Conservation (phyloP, 805 yeast species). For the Kodamaea neixiangensis region DNA sequence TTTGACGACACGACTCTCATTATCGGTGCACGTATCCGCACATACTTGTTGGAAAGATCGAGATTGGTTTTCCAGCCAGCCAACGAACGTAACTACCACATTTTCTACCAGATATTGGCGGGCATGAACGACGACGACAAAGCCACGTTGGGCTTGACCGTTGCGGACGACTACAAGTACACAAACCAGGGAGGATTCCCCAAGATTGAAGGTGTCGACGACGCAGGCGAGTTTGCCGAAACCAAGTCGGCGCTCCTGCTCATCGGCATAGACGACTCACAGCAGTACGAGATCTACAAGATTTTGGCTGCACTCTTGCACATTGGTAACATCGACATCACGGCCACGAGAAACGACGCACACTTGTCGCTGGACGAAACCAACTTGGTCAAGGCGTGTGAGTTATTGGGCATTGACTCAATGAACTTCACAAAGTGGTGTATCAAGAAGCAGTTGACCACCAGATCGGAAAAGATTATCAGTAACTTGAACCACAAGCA, state of each 20-base stretch:
- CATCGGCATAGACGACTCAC: slow-evolving; percentile 67
- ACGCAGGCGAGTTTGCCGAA: slow-evolving; percentile 69
- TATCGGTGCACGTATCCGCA: slow-evolving; percentile 92
- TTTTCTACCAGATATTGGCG: slow-evolving; percentile 83
- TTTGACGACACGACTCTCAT: slow-evolving; percentile 75
- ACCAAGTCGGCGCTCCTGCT: slow-evolving; percentile 76
- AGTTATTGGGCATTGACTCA: slow-evolving; percentile 79
- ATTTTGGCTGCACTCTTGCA: slow-evolving; percentile 87
- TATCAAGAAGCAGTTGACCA: slow-evolving; percentile 85
- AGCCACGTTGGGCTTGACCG: slow-evolving; percentile 57
- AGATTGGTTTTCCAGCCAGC: slow-evolving; percentile 91
- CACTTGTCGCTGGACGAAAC: slow-evolving; percentile 84
- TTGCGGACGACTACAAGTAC: slow-evolving; percentile 72
- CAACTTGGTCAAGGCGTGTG: slow-evolving; percentile 76
- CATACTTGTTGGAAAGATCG: slow-evolving; percentile 89
- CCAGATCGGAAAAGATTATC: slow-evolving; percentile 90
- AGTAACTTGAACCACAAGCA: slow-evolving; percentile 81
- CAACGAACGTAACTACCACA: slow-evolving; percentile 92
- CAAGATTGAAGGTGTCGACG: slow-evolving; percentile 76
- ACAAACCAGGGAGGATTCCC: slow-evolving; percentile 87
- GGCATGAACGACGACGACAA: slow-evolving; percentile 66
- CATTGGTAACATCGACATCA: slow-evolving; percentile 87
- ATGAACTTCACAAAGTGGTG: slow-evolving; percentile 82
- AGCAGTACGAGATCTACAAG: slow-evolving; percentile 70
- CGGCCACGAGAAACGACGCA: slow-evolving; percentile 84